A percentile compares a stretch with the other conserved stretches of the same genome.
Conservation (phyloP, 2,329 filamentous ascomycete species). For the Nothopassalora personata region DNA sequence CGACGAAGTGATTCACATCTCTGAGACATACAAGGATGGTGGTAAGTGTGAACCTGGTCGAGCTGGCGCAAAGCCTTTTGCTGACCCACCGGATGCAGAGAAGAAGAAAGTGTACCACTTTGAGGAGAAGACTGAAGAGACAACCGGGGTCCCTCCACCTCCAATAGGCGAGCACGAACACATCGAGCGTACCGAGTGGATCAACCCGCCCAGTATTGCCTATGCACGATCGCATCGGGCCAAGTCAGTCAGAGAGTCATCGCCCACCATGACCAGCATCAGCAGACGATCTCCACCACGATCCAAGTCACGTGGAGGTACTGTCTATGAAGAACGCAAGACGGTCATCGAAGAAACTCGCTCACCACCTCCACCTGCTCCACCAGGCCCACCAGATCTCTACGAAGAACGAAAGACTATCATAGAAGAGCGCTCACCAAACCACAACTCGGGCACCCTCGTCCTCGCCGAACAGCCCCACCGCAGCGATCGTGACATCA, state of each 20-base stretch:
- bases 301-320: constrained; percentile 21
- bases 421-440: constrained; percentile 26
- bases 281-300: constrained; percentile 24
- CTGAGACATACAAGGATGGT: constrained; percentile 62
- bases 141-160: constrained; percentile 19
- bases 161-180: constrained; percentile 30
- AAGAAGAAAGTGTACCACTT: constrained; percentile 34
- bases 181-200: constrained; percentile 34
- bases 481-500: constrained; percentile 58
- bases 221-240: constrained; percentile 16
- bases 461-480: constrained; percentile 17
- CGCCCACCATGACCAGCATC: constrained; percentile 25
- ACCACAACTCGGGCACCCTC: constrained; percentile 18
- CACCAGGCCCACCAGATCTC: constrained; percentile 23
- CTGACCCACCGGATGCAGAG: constrained; percentile 26
- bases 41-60: constrained; percentile 30
- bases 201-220: constrained; percentile 35
- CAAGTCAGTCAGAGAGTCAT: constrained; percentile 21
- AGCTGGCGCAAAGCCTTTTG: neutral
- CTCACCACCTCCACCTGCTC: constrained; percentile 19
- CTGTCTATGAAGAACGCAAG: constrained; percentile 26
- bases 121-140: constrained; percentile 28
- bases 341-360: constrained; percentile 28
- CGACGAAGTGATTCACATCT: constrained; percentile 78
- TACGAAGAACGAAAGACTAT: constrained; percentile 29